These are phyloP conservation scores for Carex myosuroides DNA, from an alignment of 176 grass and related monocot species.

Conservation along the genomic window DNA sequence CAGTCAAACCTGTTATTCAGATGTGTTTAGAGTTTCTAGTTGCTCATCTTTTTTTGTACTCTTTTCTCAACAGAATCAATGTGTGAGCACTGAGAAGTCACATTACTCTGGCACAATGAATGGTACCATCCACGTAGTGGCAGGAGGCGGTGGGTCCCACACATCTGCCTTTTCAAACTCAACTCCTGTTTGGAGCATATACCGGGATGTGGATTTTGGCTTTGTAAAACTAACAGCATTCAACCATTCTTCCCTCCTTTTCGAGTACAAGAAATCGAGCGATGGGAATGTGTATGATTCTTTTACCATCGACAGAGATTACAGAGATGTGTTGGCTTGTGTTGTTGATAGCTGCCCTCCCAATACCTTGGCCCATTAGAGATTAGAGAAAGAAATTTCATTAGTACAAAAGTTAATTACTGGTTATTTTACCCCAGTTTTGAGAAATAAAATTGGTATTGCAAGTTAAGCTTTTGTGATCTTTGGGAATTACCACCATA, in stretches of 20 bases:
- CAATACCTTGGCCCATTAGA: slow-evolving; percentile 56
- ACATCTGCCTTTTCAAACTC: slow-evolving; percentile 38
- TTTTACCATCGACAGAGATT: slow-evolving; percentile 63
- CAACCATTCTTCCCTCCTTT: slow-evolving; percentile 58
- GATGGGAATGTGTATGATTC: slow-evolving; percentile 60
- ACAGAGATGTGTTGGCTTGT: slow-evolving; percentile 63
- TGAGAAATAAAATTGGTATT: neutral
- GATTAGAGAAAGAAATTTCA: slow-evolving; percentile 17
- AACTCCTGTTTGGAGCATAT: slow-evolving; percentile 57
- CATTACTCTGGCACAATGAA: slow-evolving; percentile 51
- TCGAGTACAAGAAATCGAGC: slow-evolving; percentile 62
- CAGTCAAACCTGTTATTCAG: neutral
- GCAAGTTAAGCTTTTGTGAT: neutral
- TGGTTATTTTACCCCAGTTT: neutral
- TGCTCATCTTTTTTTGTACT: neutral
- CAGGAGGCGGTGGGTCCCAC: slow-evolving; percentile 69
- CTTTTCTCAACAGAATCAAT: slow-evolving; percentile 41
- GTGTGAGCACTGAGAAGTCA: slow-evolving; percentile 32
- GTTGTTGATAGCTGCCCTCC: slow-evolving; percentile 68
- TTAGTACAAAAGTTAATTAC: neutral
- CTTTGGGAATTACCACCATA: neutral
- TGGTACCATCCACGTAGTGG: slow-evolving; percentile 72
- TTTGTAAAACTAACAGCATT: slow-evolving; percentile 81
- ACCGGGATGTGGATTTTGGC: slow-evolving; percentile 57
- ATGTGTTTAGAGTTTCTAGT: neutral